Evolutionary conservation across 2,329 filamentous ascomycete genomes (phyloP), one percentile per base, ranked within the genome.

Genomic region (Fusarium oxysporum): DNA sequence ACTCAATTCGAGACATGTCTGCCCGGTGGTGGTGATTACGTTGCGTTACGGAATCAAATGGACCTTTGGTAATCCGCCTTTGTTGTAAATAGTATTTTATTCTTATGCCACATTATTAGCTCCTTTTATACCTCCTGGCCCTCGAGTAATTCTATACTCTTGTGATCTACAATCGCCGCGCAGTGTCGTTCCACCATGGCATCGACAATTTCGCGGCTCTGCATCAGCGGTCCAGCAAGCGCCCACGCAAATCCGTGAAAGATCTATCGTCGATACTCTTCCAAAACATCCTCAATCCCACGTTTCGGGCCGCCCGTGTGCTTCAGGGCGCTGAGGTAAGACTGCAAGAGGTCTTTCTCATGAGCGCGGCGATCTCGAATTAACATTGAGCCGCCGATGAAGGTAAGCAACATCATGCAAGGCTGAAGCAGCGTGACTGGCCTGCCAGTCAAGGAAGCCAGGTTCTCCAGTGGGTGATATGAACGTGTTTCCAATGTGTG

Each of bases 171-270:
- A 23, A 74, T 74, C 7, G 72, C 64, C 6, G 48, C 41, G 13
- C 50, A 53, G 33, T 74, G 59, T 5, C 68, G 45, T 10, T 62
- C 55, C 7, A 62, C 50, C 61, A 74, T 74, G 1, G 13, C 13
- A 45, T 71, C 58, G 1, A 71, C 58, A 30, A 64, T 41, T 14
- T 73, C 60, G 14, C 50, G 56, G 19, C 32, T 60, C 23, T 73
- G 71, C 63, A 74, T 73, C 57, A 73, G 62, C 3, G 71, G 58
- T 1, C 58, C 51, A 19, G 62, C 58, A 7, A 74, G 64, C 13
- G 38, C 23, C 71, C 71, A 74, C 1, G 57, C 51, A 25, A 74
- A 72, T 10, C 71, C 68, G n/a, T 74, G 51, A 3, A 74, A 61
- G 5, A 33, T 23, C 12, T 74, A 58, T n/a, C 25, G 62, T 19